Percentiles rank a stretch among this genome's conserved stretches.
These are phyloP conservation scores for Epithemia pelagica DNA, from an alignment of 108 stramenopile species.

Conservation along the genomic window DNA sequence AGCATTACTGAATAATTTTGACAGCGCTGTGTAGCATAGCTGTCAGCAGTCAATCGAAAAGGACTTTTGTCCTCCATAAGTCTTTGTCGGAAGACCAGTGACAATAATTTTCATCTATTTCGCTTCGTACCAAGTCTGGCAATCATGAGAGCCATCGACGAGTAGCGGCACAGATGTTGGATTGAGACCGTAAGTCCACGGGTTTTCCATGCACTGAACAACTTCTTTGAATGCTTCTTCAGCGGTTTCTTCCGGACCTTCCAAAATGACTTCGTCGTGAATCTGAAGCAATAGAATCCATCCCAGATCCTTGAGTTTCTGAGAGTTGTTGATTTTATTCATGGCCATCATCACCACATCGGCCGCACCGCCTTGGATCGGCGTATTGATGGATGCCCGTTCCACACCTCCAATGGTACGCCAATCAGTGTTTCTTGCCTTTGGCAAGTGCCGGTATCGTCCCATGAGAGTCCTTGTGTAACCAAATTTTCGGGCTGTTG, in stretches of 20 bases:
- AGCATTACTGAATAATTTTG: no score
- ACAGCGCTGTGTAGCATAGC: no score
- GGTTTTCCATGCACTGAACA: conserved; percentile 90
- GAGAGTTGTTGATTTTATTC: conserved; percentile 88
- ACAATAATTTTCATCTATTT: conserved; percentile 66
- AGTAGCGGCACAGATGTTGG: conserved; percentile 85
- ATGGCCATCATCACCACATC: conserved; percentile 99
- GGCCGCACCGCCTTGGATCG: conserved; percentile 98
- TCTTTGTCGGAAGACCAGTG: no score
- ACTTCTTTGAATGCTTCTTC: conserved; percentile 92
- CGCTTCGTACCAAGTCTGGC: conserved; percentile 98
- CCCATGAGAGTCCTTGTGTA: conserved; percentile 94
- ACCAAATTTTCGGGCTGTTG: conserved; percentile 54
- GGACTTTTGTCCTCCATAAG: no score
- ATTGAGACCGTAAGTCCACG: conserved; percentile 86
- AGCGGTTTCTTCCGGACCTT: conserved; percentile 96
- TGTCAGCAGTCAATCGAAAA: no score
- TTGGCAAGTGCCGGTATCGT: conserved; percentile 86
- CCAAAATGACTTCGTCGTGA: conserved; percentile 99
- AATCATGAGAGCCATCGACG: conserved; percentile 87
- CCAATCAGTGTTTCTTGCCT: conserved; percentile 44
- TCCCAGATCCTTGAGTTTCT: conserved; percentile 75
- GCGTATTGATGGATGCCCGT: conserved; percentile 98
- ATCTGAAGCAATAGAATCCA: conserved; percentile 98
- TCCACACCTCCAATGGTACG: conserved; percentile 65